These are phyloP conservation scores for Chimonanthus salicifolius DNA, from an alignment of 164 flowering plant genomes.

Conservation along the genomic window DNA sequence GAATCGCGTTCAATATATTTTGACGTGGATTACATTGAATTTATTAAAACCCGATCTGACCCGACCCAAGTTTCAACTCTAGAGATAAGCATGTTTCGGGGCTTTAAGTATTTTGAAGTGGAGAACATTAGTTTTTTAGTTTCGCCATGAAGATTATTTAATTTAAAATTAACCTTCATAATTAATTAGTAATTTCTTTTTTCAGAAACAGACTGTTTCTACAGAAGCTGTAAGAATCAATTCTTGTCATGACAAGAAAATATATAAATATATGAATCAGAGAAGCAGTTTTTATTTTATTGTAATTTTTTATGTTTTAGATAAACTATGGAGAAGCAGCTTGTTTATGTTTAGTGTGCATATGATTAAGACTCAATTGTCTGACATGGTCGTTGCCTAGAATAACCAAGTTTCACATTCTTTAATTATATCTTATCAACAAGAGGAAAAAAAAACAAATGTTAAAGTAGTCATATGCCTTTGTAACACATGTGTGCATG, in stretches of 20 bases:
- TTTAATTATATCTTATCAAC: neutral
- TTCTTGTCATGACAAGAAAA: neutral
- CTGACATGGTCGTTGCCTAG: neutral
- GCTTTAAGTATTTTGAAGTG: neutral
- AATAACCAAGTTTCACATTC: neutral
- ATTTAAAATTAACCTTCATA: no score
- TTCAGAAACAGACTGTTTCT: no score
- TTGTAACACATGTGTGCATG: constrained; percentile 1
- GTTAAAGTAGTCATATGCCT: neutral
- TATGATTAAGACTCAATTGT: neutral
- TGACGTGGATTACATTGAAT: no score
- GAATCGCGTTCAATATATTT: no score
- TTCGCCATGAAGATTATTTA: no score
- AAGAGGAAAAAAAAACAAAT: neutral
- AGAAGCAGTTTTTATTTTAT: neutral
- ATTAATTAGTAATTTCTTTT: no score
- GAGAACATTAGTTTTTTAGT: neutral
- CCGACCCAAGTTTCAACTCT: no score
- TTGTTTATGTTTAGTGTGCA: neutral
- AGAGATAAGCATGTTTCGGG: no score
- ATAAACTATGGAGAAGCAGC: no score
- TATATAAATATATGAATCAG: neutral
- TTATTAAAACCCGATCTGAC: no score
- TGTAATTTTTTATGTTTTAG: no score
- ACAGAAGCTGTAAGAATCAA: no score